These are phyloP conservation scores for Abelmoschus esculentus DNA, from an alignment of 345 rosid genomes.

Conservation along the genomic window DNA sequence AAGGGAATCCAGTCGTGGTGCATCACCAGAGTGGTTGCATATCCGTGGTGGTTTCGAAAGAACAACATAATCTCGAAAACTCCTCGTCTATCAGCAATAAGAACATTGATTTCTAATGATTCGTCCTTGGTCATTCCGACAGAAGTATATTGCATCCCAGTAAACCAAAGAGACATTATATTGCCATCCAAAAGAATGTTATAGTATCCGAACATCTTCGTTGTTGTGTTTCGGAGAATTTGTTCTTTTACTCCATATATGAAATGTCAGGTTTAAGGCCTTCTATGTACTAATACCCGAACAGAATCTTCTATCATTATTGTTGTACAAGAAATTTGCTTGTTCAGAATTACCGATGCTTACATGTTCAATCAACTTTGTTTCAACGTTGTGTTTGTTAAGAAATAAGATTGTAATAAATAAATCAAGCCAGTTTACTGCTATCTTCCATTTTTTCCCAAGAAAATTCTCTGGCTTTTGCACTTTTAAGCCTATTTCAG, in stretches of 20 bases:
- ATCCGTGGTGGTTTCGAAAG: conserved; percentile 70
- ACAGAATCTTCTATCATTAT: conserved; percentile 9
- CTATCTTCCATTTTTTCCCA: no score
- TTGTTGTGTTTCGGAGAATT: conserved; percentile 20
- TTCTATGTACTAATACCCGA: conserved; percentile 18
- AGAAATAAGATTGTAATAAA: conserved; percentile 8
- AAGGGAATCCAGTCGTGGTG: conserved; percentile 48
- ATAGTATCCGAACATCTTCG: conserved; percentile 19
- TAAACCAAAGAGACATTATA: conserved; percentile 16
- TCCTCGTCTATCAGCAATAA: conserved; percentile 20
- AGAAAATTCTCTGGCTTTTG: background rate
- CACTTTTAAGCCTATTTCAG: conserved; percentile 35
- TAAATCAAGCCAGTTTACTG: conserved; percentile 15
- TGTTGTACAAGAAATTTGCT: conserved; percentile 21
- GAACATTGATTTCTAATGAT: conserved; percentile 22
- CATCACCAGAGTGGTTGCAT: conserved; percentile 89
- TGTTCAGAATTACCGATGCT: no score
- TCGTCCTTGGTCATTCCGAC: conserved; percentile 16
- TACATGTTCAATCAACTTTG: conserved; percentile 1
- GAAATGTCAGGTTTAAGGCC: conserved; percentile 14
- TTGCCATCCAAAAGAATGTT: conserved; percentile 12
- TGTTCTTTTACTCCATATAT: conserved; percentile 19
- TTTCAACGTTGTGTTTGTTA: background rate
- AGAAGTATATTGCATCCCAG: conserved; percentile 18
- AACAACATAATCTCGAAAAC: conserved; percentile 28